Evolutionary conservation across 352 stramenopile genomes (phyloP).

Genomic region (Saprolegnia parasitica): DNA sequence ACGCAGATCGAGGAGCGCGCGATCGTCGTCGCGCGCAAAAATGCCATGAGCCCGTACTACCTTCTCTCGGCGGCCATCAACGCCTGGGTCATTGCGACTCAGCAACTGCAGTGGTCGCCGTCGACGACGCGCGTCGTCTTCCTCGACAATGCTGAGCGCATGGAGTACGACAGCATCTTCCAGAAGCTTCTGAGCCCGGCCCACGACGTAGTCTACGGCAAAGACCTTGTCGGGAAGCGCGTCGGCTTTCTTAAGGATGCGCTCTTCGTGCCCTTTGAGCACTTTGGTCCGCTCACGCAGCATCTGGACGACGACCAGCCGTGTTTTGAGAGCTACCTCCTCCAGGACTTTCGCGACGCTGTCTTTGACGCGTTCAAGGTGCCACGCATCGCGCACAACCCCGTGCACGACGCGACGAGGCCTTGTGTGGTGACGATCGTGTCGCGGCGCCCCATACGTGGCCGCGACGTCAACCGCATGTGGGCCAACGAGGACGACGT

Average conservation of each 20-base stretch:
- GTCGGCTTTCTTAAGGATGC: slow-evolving; percentile 38
- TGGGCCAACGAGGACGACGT: slow-evolving; percentile 67
- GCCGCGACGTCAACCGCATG: slow-evolving; percentile 48
- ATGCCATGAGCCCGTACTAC: slow-evolving; percentile 59
- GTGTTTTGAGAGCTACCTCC: slow-evolving; percentile 48
- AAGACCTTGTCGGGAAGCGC: slow-evolving; percentile 33
- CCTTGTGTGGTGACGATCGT: slow-evolving; percentile 49
- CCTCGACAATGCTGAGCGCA: slow-evolving; percentile 43
- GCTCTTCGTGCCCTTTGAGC: slow-evolving; percentile 49
- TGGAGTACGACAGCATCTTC: slow-evolving; percentile 43
- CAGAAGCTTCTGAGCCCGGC: slow-evolving; percentile 37
- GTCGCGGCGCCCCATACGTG: slow-evolving; percentile 44
- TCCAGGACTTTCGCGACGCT: slow-evolving; percentile 43
- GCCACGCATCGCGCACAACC: not conserved
- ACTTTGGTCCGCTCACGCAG: slow-evolving; percentile 56
- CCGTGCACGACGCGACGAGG: not conserved
- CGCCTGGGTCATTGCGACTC: slow-evolving; percentile 36
- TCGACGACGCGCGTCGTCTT: slow-evolving; percentile 40
- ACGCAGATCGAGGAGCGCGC: slow-evolving; percentile 27
- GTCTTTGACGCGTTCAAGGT: slow-evolving; percentile 16
- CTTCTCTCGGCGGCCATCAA: slow-evolving; percentile 43
- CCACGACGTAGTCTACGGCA: slow-evolving; percentile 33
- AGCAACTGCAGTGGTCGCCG: not conserved
- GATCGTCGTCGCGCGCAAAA: slow-evolving; percentile 39
- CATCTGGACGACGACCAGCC: slow-evolving; percentile 60